Evolutionary conservation across 805 yeast species (phyloP), one percentile per base, ranked within the genome.

Genomic region (Sugiyamaella marilandica): DNA sequence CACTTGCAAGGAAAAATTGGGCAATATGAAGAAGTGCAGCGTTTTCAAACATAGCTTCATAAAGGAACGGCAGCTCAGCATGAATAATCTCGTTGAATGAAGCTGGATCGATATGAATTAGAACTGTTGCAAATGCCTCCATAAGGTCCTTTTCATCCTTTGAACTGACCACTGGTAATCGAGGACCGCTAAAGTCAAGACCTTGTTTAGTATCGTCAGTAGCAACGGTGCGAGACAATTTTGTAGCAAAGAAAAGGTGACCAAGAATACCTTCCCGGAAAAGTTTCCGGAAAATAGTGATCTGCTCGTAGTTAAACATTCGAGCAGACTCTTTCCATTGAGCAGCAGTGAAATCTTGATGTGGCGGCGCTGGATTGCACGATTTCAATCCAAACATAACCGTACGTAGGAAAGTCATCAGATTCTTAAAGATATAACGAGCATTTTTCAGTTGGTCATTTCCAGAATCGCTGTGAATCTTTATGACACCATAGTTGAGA

Each of bases 91-190:
- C 99, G 66, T 88, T 91, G 69, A 95, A 95, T 0, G 97, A 87
- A 0, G 98, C 90, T 18, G 96, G 91, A 64, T 95, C 99, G 51
- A 95, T 80, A 65, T 89, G 96, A 59, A 90, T 87, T 69, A 89
- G 94, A 61, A 94, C 87, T 1, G 96, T 85, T 0, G 97, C 97
- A 65, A 94, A 82, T 2, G 90, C 84, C 64, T 95, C 99, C 96
- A 94, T 90, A 53, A 91, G 73, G 62, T 94, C 99, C 61, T 91
- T 89, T 54, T 91, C 97, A 63, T 92, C 98, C 60, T 89, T 90
- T 0, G 95, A 83, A 0, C 95, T 87, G 0, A 91, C 82, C 10
- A 88, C 86, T 2, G 96, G 96, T 36, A 87, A 70, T 53, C 85
- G 85, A 4, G 95, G 92, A 8, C 90, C 92, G 13, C 56, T 61